Evolutionary conservation across 2,329 filamentous ascomycete species (phyloP).

Genomic region (Xylariaceae sp.): DNA sequence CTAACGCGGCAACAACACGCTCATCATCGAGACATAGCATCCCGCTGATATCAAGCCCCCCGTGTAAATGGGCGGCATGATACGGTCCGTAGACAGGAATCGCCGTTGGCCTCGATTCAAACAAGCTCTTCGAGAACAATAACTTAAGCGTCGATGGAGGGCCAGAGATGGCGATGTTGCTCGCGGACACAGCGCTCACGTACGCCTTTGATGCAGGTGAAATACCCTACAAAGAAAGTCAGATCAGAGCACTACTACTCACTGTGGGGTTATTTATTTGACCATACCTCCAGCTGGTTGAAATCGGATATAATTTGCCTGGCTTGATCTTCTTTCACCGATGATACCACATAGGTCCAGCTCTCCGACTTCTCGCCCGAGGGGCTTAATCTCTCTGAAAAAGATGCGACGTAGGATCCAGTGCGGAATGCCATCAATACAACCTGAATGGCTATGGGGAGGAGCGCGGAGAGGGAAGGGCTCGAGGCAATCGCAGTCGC

Average conservation of each 20-base stretch:
- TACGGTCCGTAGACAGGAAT: conserved; percentile 54
- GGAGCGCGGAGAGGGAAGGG: conserved; percentile 55
- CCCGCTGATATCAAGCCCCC: conserved; percentile 38
- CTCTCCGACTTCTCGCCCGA: conserved; percentile 45
- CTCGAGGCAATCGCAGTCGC: conserved; percentile 62
- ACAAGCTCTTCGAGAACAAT: conserved; percentile 38
- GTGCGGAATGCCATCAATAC: conserved; percentile 63
- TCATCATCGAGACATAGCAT: conserved; percentile 43
- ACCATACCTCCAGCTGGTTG: conserved; percentile 47
- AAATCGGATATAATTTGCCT: conserved; percentile 51
- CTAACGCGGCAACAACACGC: conserved; percentile 36
- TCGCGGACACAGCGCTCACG: conserved; percentile 47
- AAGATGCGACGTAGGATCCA: conserved; percentile 50
- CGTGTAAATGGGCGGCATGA: conserved; percentile 51
- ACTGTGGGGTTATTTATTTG: neutral
- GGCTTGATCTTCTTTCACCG: conserved; percentile 47
- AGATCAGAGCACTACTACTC: neutral
- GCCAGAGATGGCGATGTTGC: conserved; percentile 49
- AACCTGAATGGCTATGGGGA: conserved; percentile 58
- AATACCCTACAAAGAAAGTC: conserved; percentile 34
- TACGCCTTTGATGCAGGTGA: conserved; percentile 46
- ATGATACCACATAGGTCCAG: conserved; percentile 64
- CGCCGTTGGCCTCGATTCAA: conserved; percentile 40
- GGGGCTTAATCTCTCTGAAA: conserved; percentile 43
- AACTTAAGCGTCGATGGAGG: conserved; percentile 45